Conservation (phyloP, 2,329 filamentous ascomycete genomes). For the Emergomyces pasteurianus region DNA sequence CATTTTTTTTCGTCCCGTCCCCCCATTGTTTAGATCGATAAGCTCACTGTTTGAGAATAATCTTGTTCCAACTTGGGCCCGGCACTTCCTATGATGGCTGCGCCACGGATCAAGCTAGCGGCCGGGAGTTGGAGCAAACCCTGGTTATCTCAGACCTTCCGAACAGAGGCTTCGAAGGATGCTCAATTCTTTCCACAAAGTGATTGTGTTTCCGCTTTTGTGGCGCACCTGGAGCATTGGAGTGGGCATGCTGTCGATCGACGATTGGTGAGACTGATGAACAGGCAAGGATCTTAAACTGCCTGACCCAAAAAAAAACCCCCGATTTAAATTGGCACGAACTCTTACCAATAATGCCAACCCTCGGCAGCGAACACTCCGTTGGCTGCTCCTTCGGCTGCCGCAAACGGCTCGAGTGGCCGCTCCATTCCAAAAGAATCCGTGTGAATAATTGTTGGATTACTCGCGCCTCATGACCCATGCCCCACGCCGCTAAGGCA, state of each 20-base stretch:
- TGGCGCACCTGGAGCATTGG: background rate
- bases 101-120: background rate
- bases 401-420: background rate
- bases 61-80: background rate
- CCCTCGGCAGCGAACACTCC: too few relatives aligned
- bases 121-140: background rate
- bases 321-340: too few relatives aligned
- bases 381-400: background rate
- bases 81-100: background rate
- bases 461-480: background rate
- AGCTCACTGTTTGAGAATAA: background rate
- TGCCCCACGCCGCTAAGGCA: background rate
- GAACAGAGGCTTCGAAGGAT: background rate
- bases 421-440: background rate
- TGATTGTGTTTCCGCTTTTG: background rate
- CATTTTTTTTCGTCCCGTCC: background rate
- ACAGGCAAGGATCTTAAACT: background rate
- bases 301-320: background rate
- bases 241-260: background rate
- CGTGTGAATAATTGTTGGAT: background rate
- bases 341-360: too few relatives aligned
- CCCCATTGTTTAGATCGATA: background rate
- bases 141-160: background rate
- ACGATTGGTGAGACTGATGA: background rate
- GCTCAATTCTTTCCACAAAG: background rate